phyloP scores from a whole-genome alignment of 768 basidiomycete species.

The Gloeopeniophorella convolvens region DNA sequence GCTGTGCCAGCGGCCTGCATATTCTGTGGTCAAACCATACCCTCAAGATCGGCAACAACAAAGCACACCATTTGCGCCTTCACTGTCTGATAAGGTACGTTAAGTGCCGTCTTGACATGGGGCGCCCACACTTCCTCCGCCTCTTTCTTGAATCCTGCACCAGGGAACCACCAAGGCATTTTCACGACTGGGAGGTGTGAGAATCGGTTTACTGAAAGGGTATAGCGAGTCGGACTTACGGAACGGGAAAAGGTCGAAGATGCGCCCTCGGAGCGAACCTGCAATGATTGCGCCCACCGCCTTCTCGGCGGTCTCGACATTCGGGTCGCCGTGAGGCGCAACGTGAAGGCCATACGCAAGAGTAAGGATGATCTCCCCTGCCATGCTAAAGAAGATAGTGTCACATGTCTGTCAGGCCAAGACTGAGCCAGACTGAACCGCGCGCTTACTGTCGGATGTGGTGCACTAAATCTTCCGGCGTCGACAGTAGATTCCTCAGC shows the following conservation, averaged over 20 bases:
- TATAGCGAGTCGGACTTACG: not conserved
- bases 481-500: constrained; percentile 27
- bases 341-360: constrained; percentile 16
- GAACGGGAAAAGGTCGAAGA: constrained; percentile 5
- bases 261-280: constrained; percentile 1
- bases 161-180: constrained; percentile 23
- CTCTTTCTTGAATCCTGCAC: constrained; percentile 20
- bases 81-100: constrained; percentile 17
- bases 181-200: constrained; percentile 3
- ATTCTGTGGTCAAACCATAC: no score
- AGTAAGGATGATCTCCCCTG: constrained; percentile 9
- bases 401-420: no score
- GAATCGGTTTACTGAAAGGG: not conserved
- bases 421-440: no score
- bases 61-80: constrained; percentile 3
- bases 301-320: constrained; percentile 13
- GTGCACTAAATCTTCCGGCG: constrained; percentile 34
- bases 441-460: constrained; percentile 34
- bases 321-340: constrained; percentile 9
- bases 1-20: not conserved
- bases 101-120: constrained; percentile 12
- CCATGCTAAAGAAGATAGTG: constrained; percentile 8
- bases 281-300: constrained; percentile 5
- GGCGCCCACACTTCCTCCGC: constrained; percentile 12
- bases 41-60: not conserved